phyloP scores from a whole-genome alignment of 1,284 basidiomycete genomes.

The Ceratobasidium theobromae region DNA sequence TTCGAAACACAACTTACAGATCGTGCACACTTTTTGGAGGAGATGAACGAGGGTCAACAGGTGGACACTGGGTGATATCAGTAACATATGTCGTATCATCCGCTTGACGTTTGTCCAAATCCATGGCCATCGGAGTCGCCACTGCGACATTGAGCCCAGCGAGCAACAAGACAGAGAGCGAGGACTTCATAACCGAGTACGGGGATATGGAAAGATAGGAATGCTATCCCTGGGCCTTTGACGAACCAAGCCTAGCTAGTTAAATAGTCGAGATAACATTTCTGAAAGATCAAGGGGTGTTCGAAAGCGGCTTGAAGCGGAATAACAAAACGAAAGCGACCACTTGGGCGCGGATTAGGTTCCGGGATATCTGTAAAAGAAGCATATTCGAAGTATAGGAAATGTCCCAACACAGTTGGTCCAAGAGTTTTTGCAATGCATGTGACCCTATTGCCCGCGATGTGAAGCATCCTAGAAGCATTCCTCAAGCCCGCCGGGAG shows the following conservation, averaged over 20 bases:
- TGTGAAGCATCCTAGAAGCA: background rate
- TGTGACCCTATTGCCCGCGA: background rate
- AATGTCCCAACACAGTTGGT: background rate
- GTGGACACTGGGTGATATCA: conserved; percentile 33
- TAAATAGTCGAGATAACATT: background rate
- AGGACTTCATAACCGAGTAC: no score
- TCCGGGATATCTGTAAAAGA: background rate
- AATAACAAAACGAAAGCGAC: background rate
- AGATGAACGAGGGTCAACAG: conserved; percentile 3
- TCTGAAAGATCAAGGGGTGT: background rate
- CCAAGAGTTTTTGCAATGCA: background rate
- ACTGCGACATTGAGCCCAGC: background rate
- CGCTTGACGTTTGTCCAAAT: conserved; percentile 1
- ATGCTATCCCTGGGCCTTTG: no score
- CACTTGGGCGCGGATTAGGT: background rate
- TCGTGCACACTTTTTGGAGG: conserved; percentile 33
- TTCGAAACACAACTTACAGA: conserved; percentile 20
- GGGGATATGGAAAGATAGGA: no score
- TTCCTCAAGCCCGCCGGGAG: conserved; percentile 1
- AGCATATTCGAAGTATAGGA: background rate
- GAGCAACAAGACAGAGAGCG: background rate
- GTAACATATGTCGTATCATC: conserved; percentile 21
- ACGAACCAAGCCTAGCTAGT: no score
- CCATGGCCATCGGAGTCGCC: background rate
- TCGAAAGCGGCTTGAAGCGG: background rate